Evolutionary conservation across 2,329 filamentous ascomycete genomes (phyloP).

Genomic region (Pseudogymnoascus sp.): DNA sequence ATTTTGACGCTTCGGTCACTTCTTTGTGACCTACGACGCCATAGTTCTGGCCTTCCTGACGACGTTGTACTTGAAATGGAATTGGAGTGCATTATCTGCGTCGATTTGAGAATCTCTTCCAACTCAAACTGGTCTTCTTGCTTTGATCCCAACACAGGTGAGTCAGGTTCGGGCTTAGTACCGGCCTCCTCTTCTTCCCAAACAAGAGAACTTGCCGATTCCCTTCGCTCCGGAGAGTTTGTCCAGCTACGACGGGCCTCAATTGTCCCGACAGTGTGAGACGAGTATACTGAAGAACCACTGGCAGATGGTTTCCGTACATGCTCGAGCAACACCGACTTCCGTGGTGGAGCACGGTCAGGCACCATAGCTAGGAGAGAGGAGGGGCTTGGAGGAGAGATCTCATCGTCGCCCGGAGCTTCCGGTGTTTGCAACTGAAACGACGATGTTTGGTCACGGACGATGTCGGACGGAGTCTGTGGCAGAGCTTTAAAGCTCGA

Average conservation of each 20-base stretch:
- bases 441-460: constrained; percentile 3
- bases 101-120: constrained; percentile 1
- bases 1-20: constrained; percentile 21
- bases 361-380: neutral
- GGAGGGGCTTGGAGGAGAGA: neutral
- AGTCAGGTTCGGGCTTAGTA: neutral
- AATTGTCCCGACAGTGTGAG: neutral
- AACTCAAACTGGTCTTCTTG: constrained; percentile 2
- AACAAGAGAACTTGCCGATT: neutral
- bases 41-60: constrained; percentile 20
- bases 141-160: neutral
- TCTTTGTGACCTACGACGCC: constrained; percentile 23
- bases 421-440: constrained; percentile 5
- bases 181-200: neutral
- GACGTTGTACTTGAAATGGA: constrained; percentile 5
- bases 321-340: neutral
- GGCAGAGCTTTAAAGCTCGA: neutral
- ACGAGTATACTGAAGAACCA: neutral
- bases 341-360: constrained; percentile 2
- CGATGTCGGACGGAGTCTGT: neutral
- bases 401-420: neutral
- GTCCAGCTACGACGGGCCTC: neutral
- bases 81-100: constrained; percentile 5
- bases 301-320: neutral
- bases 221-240: neutral